A percentile compares a stretch with the other conserved stretches of the same genome.
Conservation (phyloP, 139 green algal species). For the Zygnema cylindricum region DNA sequence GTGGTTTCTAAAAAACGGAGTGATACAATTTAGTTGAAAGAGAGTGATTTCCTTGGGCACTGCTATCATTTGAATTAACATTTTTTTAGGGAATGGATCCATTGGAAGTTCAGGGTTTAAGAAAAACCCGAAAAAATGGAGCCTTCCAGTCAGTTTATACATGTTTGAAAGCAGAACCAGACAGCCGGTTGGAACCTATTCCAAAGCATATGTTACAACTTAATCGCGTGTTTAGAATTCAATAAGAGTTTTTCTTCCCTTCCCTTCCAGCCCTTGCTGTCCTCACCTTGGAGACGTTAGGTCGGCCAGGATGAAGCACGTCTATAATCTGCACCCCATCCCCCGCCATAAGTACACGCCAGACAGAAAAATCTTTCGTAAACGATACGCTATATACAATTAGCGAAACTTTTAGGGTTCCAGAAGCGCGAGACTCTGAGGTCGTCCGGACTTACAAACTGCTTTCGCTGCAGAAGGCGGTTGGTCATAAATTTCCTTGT, state of each 20-base stretch:
- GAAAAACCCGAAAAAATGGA: too few relatives aligned
- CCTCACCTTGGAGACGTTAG: constrained; percentile 94
- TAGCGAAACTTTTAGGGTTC: neutral
- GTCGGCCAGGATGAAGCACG: constrained; percentile 93
- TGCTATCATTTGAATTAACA: too few relatives aligned
- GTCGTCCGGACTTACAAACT: constrained; percentile 95
- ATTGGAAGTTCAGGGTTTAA: too few relatives aligned
- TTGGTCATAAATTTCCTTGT: constrained; percentile 99
- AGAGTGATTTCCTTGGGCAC: too few relatives aligned
- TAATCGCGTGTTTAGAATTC: too few relatives aligned
- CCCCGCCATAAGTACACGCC: too few relatives aligned
- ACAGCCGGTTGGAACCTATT: neutral
- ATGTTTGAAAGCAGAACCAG: too few relatives aligned
- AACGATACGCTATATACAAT: constrained; percentile 42
- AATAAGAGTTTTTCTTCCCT: neutral
- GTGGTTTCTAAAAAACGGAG: too few relatives aligned
- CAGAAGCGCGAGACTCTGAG: neutral
- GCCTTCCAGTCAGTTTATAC: too few relatives aligned
- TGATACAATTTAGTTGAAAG: too few relatives aligned
- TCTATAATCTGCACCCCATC: constrained; percentile 84
- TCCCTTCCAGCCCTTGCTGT: neutral
- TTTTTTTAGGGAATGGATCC: too few relatives aligned
- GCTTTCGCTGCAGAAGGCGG: constrained; percentile 83
- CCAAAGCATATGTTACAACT: too few relatives aligned
- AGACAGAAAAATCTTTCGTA: constrained; percentile 18